phyloP scores from a whole-genome alignment of 2,329 filamentous ascomycete species.

The Helicocarpus griseus region DNA sequence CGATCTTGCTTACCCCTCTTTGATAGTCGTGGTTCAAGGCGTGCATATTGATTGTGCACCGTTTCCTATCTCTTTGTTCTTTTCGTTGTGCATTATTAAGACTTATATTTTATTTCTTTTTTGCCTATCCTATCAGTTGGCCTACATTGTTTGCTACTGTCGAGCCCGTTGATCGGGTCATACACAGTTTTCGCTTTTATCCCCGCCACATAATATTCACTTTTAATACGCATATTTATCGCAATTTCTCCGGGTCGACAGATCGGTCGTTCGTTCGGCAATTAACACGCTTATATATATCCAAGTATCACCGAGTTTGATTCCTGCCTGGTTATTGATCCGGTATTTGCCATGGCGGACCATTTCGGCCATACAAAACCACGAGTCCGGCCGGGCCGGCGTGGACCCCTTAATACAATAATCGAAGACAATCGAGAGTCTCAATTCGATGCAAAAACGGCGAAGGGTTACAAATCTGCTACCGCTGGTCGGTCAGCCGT shows the following conservation, averaged over 20 bases:
- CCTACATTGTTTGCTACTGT: slow-evolving; percentile 16
- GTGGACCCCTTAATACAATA: slow-evolving; percentile 54
- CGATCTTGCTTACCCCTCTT: slow-evolving; percentile 17
- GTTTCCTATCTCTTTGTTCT: slow-evolving; percentile 18
- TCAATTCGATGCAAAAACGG: slow-evolving; percentile 19
- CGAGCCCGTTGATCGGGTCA: slow-evolving; percentile 8
- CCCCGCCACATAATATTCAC: not conserved
- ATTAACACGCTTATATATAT: not conserved
- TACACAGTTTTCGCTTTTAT: not conserved
- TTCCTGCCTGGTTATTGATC: not conserved
- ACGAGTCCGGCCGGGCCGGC: slow-evolving; percentile 48
- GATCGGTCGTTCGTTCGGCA: not conserved
- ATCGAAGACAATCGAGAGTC: slow-evolving; percentile 45
- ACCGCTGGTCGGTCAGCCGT: not conserved
- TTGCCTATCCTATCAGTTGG: slow-evolving; percentile 5
- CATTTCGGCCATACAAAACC: slow-evolving; percentile 14
- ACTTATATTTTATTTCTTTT: slow-evolving; percentile 12
- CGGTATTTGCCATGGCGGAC: not conserved
- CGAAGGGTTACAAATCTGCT: slow-evolving; percentile 5
- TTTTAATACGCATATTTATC: not conserved
- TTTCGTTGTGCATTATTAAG: slow-evolving; percentile 16
- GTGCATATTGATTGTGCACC: slow-evolving; percentile 18
- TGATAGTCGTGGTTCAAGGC: slow-evolving; percentile 14
- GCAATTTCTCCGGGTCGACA: not conserved
- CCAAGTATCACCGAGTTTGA: not conserved